Evolutionary conservation across 1,284 basidiomycete species (phyloP).

Genomic region (Heterobasidion irregulare): DNA sequence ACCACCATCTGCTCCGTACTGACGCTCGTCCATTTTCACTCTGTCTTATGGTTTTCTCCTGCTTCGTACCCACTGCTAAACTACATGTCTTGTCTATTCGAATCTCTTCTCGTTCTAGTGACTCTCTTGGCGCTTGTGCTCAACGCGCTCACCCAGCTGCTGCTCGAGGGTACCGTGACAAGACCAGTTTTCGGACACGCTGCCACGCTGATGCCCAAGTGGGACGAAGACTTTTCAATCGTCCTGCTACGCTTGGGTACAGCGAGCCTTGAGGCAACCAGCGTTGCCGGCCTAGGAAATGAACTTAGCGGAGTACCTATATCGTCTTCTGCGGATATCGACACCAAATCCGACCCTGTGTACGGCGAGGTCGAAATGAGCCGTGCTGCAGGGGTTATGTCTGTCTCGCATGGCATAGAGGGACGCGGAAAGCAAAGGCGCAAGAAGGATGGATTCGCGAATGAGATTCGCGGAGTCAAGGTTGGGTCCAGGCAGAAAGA

Average conservation of each 20-base stretch:
- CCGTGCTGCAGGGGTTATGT: conserved; percentile 29
- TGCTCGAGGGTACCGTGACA: conserved; percentile 41
- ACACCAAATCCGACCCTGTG: conserved; percentile 9
- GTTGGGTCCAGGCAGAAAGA: conserved; percentile 25
- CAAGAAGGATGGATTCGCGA: conserved; percentile 24
- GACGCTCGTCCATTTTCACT: conserved; percentile 58
- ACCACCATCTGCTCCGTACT: conserved; percentile 52
- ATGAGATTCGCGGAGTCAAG: conserved; percentile 27
- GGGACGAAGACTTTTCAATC: conserved; percentile 69
- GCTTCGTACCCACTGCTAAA: conserved; percentile 58
- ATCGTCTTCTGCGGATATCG: conserved; percentile 13
- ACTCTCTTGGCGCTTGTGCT: conserved; percentile 49
- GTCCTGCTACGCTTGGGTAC: conserved; percentile 63
- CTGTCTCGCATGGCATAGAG: conserved; percentile 22
- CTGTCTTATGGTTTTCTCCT: conserved; percentile 42
- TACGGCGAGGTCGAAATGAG: conserved; percentile 32
- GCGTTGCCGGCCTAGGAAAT: conserved; percentile 62
- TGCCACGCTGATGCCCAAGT: conserved; percentile 32
- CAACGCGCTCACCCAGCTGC: conserved; percentile 54
- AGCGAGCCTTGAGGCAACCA: conserved; percentile 66
- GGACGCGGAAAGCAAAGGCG: conserved; percentile 12
- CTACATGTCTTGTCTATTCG: conserved; percentile 63
- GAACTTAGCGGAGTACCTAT: conserved; percentile 52
- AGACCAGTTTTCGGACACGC: conserved; percentile 40
- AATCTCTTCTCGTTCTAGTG: conserved; percentile 46